Evolutionary conservation across 305 asterid species (phyloP).

Genomic region (Solanum hybrid): DNA sequence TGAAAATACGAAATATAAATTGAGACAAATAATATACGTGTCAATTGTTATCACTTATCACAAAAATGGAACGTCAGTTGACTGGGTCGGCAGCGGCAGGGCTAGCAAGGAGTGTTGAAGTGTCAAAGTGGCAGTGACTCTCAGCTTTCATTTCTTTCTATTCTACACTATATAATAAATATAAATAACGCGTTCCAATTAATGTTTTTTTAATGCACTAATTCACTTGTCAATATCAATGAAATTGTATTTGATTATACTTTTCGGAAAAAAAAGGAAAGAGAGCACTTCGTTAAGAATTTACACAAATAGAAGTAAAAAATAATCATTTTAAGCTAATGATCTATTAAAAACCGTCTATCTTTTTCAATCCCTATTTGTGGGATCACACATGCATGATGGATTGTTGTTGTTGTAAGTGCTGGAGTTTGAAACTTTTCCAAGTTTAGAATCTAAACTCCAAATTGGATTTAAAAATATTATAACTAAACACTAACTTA

Average conservation of each 20-base stretch:
- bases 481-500: not conserved
- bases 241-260: not conserved
- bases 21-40: not conserved
- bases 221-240: not conserved
- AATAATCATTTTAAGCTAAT: no score
- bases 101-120: not conserved
- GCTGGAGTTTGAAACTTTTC: not conserved
- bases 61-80: not conserved
- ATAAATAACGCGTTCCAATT: not conserved
- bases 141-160: not conserved
- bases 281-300: not conserved
- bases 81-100: not conserved
- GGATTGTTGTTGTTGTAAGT: not conserved
- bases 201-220: not conserved
- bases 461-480: not conserved
- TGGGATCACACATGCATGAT: not conserved
- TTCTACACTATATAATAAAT: not conserved
- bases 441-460: not conserved
- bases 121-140: not conserved
- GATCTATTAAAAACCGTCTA: no score
- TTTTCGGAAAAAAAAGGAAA: not conserved
- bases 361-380: not conserved
- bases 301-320: accelerated
- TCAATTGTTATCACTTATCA: not conserved
- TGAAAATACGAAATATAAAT: not conserved